These are phyloP conservation scores for Yamadazyma paraphyllophila DNA, from an alignment of 805 yeast species.

Conservation along the genomic window DNA sequence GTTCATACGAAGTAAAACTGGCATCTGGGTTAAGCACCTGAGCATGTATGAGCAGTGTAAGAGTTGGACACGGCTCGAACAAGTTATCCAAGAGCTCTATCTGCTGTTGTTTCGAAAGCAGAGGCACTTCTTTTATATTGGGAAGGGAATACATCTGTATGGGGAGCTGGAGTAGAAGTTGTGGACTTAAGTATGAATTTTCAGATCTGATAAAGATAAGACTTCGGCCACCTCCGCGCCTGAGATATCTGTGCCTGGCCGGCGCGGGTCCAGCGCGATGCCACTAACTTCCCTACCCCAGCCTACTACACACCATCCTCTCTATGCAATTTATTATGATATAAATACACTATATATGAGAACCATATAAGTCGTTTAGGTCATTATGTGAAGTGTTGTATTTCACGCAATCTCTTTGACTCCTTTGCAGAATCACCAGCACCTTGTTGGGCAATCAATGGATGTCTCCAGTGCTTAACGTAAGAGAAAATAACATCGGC, in stretches of 20 bases:
- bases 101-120: slow-evolving; percentile 26
- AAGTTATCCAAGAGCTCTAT: slow-evolving; percentile 45
- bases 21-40: slow-evolving; percentile 17
- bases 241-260: too few species aligned
- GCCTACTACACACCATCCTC: background rate
- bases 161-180: background rate
- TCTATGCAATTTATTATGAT: slow-evolving; percentile 6
- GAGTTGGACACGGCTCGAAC: slow-evolving; percentile 63
- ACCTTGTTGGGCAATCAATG: slow-evolving; percentile 47
- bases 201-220: background rate
- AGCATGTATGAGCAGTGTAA: slow-evolving; percentile 35
- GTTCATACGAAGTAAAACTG: slow-evolving; percentile 20
- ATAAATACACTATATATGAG: slow-evolving; percentile 3
- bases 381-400: slow-evolving; percentile 39
- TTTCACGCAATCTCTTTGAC: slow-evolving; percentile 41
- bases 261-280: too few species aligned
- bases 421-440: slow-evolving; percentile 36
- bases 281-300: too few species aligned
- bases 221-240: background rate
- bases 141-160: slow-evolving; percentile 4
- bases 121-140: slow-evolving; percentile 11
- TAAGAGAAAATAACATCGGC: slow-evolving; percentile 45
- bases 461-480: slow-evolving; percentile 50
- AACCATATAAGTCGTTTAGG: background rate
- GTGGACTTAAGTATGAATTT: too few species aligned